phyloP scores from a whole-genome alignment of 495 filamentous ascomycete genomes.

The Daldinia loculata region DNA sequence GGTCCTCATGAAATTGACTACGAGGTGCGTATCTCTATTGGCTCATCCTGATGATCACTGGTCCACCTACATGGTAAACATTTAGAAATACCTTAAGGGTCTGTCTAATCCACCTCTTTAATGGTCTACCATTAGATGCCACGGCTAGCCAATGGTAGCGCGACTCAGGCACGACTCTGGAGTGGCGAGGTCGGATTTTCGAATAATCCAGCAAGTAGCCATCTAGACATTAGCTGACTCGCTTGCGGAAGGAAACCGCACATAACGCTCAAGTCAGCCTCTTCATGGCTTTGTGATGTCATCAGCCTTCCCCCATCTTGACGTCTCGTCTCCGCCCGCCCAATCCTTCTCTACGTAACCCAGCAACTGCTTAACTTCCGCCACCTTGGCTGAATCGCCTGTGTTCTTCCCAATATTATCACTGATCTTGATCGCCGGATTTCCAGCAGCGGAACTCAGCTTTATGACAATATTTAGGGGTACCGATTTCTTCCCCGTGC shows the following conservation, averaged over 20 bases:
- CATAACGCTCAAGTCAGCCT: background rate
- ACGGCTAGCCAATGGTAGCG: slow-evolving; percentile 5
- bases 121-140: slow-evolving; percentile 3
- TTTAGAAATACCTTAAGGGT: slow-evolving; percentile 2
- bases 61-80: slow-evolving; percentile 12
- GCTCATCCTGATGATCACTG: slow-evolving; percentile 14
- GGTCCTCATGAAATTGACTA: slow-evolving; percentile 7
- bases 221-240: slow-evolving; percentile 14
- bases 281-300: slow-evolving; percentile 29
- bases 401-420: slow-evolving; percentile 98
- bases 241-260: background rate
- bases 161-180: slow-evolving; percentile 19
- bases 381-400: slow-evolving; percentile 79
- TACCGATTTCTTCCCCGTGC: slow-evolving; percentile 80
- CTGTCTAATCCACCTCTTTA: background rate
- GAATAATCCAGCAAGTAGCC: slow-evolving; percentile 1
- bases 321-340: slow-evolving; percentile 83
- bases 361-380: slow-evolving; percentile 81
- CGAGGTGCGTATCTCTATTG: slow-evolving; percentile 8
- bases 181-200: slow-evolving; percentile 12
- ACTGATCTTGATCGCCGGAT: slow-evolving; percentile 92
- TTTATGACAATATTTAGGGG: slow-evolving; percentile 99
- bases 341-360: slow-evolving; percentile 88
- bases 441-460: slow-evolving; percentile 80
- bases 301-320: slow-evolving; percentile 71